phyloP scores from a whole-genome alignment of 371 early-diverging fungal species.

The Lichtheimia ramosa region DNA sequence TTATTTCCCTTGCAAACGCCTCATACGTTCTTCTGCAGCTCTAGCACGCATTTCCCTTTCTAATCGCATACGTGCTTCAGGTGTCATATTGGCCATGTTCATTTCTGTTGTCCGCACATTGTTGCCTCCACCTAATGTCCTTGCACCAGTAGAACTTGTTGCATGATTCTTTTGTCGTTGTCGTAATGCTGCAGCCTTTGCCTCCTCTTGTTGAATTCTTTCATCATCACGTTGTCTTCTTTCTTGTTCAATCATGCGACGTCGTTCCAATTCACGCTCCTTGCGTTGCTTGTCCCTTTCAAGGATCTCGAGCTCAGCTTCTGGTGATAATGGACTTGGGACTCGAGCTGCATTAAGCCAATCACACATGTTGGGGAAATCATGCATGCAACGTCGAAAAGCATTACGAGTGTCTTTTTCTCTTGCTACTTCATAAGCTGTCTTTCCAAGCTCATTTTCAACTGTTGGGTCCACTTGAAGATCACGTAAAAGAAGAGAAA shows the following conservation, averaged over 20 bases:
- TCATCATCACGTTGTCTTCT: conserved; percentile 21
- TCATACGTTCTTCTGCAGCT: conserved; percentile 77
- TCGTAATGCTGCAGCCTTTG: conserved; percentile 23
- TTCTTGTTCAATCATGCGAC: conserved; percentile 33
- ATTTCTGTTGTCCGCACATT: conserved; percentile 12
- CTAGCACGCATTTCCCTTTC: conserved; percentile 83
- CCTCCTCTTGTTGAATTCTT: conserved; percentile 21
- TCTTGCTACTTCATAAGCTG: conserved; percentile 81
- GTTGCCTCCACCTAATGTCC: conserved; percentile 25
- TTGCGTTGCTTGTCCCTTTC: conserved; percentile 64
- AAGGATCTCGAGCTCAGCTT: conserved; percentile 68
- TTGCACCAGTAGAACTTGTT: conserved; percentile 17
- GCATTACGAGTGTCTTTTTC: conserved; percentile 77
- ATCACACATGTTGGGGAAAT: conserved; percentile 65
- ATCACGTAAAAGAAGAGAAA: conserved; percentile 64
- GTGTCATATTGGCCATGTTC: conserved; percentile 62
- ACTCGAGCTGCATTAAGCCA: conserved; percentile 68
- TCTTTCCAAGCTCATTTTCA: conserved; percentile 56
- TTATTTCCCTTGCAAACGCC: conserved; percentile 13
- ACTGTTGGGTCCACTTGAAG: conserved; percentile 80
- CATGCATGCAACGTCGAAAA: conserved; percentile 75
- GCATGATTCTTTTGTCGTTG: conserved; percentile 15
- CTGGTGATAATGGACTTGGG: conserved; percentile 76
- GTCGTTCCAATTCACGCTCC: conserved; percentile 53
- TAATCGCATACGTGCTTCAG: conserved; percentile 71